Conservation (phyloP, 1,139 yeast genomes). For the Spencermartinsiella ligniputridi region DNA sequence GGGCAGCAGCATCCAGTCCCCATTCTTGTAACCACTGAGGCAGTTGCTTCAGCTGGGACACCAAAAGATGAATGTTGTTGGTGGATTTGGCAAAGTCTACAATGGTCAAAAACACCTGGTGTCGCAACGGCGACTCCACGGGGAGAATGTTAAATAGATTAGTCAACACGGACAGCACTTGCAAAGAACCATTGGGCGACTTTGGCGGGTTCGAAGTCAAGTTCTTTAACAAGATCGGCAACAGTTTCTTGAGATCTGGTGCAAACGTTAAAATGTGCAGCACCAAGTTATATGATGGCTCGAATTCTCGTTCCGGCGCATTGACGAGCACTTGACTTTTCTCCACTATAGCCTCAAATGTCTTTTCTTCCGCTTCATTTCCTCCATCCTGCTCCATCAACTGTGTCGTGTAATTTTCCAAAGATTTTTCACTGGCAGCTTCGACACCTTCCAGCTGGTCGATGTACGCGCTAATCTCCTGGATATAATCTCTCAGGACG, state of each 20-base stretch:
- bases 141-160: slow-evolving; percentile 41
- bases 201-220: slow-evolving; percentile 29
- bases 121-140: slow-evolving; percentile 28
- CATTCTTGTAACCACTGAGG: slow-evolving; percentile 39
- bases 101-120: slow-evolving; percentile 33
- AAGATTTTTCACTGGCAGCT: slow-evolving; percentile 15
- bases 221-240: slow-evolving; percentile 32
- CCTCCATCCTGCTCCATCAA: slow-evolving; percentile 24
- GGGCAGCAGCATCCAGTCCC: slow-evolving; percentile 29
- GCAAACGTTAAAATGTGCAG: slow-evolving; percentile 36
- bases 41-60: slow-evolving; percentile 37
- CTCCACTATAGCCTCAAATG: slow-evolving; percentile 33
- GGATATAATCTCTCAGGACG: slow-evolving; percentile 35
- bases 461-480: slow-evolving; percentile 37
- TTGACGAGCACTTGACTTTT: slow-evolving; percentile 29
- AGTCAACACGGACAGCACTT: slow-evolving; percentile 35
- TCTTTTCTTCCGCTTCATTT: slow-evolving; percentile 26
- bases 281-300: slow-evolving; percentile 39
- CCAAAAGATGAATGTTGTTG: slow-evolving; percentile 32
- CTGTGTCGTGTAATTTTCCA: slow-evolving; percentile 24
- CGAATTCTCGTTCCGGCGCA: slow-evolving; percentile 39
- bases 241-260: slow-evolving; percentile 31
- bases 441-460: slow-evolving; percentile 33
- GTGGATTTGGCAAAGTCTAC: slow-evolving; percentile 34
- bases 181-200: slow-evolving; percentile 29